Conservation (phyloP, 2,329 filamentous ascomycete species). For the Pseudocercospora fuligena region DNA sequence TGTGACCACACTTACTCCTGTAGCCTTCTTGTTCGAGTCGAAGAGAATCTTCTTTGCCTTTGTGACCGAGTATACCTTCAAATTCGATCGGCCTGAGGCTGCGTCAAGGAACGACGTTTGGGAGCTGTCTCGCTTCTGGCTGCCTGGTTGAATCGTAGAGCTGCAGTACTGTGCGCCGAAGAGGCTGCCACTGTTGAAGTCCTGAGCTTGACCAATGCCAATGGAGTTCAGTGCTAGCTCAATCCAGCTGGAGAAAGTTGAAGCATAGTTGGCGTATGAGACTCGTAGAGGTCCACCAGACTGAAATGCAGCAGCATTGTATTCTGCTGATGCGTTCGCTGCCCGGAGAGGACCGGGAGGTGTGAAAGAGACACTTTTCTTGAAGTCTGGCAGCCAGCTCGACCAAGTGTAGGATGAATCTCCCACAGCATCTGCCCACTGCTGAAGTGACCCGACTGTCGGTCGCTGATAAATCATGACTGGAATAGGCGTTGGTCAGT, state of each 20-base stretch:
- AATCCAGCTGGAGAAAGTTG: slow-evolving; percentile 23
- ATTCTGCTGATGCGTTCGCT: slow-evolving; percentile 21
- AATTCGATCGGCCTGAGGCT: slow-evolving; percentile 33
- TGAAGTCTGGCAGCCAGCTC: slow-evolving; percentile 36
- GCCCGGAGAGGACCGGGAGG: slow-evolving; percentile 21
- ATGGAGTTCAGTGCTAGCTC: slow-evolving; percentile 19
- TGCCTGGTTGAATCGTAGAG: slow-evolving; percentile 26
- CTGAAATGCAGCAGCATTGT: slow-evolving; percentile 23
- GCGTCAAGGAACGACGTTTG: slow-evolving; percentile 37
- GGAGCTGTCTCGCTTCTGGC: slow-evolving; percentile 29
- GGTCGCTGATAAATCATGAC: slow-evolving; percentile 28
- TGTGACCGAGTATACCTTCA: slow-evolving; percentile 40
- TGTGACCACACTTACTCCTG: slow-evolving; percentile 26
- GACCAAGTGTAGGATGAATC: slow-evolving; percentile 41
- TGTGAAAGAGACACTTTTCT: slow-evolving; percentile 33
- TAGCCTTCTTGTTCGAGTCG: slow-evolving; percentile 36
- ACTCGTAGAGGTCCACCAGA: slow-evolving; percentile 41
- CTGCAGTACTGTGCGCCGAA: slow-evolving; percentile 25
- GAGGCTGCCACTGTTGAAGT: slow-evolving; percentile 27
- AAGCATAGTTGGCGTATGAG: slow-evolving; percentile 35
- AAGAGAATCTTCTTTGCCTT: slow-evolving; percentile 38
- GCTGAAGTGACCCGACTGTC: slow-evolving; percentile 17
- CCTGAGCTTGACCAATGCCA: slow-evolving; percentile 19
- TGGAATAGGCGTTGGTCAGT: neutral
- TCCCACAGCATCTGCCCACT: slow-evolving; percentile 41